A percentile compares a stretch with the other conserved stretches of the same genome.
phyloP scores from a whole-genome alignment of 2,329 filamentous ascomycete genomes.

The Trichoderma afroharzianum region DNA sequence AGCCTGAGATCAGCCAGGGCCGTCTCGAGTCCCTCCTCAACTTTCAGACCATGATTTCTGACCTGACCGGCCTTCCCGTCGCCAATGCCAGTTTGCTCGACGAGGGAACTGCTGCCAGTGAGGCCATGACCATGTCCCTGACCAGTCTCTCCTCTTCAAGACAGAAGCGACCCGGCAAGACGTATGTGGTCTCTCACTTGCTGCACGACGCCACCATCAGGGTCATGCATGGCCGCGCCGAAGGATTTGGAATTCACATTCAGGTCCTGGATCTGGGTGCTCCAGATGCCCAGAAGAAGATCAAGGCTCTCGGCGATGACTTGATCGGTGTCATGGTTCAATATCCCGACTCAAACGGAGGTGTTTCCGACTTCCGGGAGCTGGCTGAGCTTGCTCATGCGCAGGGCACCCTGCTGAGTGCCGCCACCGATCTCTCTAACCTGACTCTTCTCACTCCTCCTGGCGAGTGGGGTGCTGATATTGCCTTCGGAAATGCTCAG shows the following conservation, averaged over 20 bases:
- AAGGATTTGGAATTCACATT: slow-evolving; percentile 86
- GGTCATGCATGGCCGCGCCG: slow-evolving; percentile 78
- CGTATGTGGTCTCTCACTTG: slow-evolving; percentile 76
- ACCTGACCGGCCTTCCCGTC: slow-evolving; percentile 81
- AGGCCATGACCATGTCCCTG: slow-evolving; percentile 92
- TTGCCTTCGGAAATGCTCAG: slow-evolving; percentile 91
- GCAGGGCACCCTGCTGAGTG: slow-evolving; percentile 74
- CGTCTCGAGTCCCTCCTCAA: slow-evolving; percentile 88
- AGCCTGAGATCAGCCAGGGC: slow-evolving; percentile 95
- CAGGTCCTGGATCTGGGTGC: slow-evolving; percentile 68
- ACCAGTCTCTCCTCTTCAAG: slow-evolving; percentile 68
- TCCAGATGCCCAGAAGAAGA: slow-evolving; percentile 55
- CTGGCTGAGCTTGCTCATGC: slow-evolving; percentile 76
- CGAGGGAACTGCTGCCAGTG: slow-evolving; percentile 86
- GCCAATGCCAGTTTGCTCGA: slow-evolving; percentile 89
- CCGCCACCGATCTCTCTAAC: slow-evolving; percentile 84
- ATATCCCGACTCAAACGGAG: slow-evolving; percentile 86
- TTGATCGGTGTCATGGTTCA: slow-evolving; percentile 89
- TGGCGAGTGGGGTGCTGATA: slow-evolving; percentile 91
- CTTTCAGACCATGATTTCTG: slow-evolving; percentile 89
- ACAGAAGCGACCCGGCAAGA: slow-evolving; percentile 71
- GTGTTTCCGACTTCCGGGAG: slow-evolving; percentile 68
- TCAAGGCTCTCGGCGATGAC: slow-evolving; percentile 74
- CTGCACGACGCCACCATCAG: slow-evolving; percentile 83
- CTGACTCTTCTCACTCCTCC: slow-evolving; percentile 84